phyloP scores from a whole-genome alignment of 768 basidiomycete species.

The Clitopilus hobsonii region DNA sequence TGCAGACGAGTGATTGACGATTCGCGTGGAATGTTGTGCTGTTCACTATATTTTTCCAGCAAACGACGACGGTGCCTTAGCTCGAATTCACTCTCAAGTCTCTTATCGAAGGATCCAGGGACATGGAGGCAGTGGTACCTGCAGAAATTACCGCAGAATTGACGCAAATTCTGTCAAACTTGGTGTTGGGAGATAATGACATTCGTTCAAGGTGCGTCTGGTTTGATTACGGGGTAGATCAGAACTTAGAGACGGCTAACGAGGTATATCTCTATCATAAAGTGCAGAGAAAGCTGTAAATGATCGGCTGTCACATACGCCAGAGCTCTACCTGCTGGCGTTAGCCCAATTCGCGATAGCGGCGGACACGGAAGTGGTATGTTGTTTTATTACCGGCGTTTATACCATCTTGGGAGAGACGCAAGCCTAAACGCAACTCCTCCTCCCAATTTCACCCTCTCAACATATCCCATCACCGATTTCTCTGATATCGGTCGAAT shows the following conservation, averaged over 20 bases:
- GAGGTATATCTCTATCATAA: not conserved
- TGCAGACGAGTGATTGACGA: not conserved
- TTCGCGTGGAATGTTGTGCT: not conserved
- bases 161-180: slow-evolving; percentile 81
- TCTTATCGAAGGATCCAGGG: not conserved
- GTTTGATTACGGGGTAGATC: not conserved
- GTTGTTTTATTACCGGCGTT: slow-evolving; percentile 20
- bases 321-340: slow-evolving; percentile 76
- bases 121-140: slow-evolving; percentile 49
- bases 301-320: slow-evolving; percentile 70
- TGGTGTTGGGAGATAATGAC: slow-evolving; percentile 79
- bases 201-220: slow-evolving; percentile 66
- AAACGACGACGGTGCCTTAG: not conserved
- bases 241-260: not conserved
- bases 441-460: not conserved
- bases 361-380: slow-evolving; percentile 76
- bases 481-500: not conserved
- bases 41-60: not conserved
- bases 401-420: not conserved
- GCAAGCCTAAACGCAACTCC: not conserved
- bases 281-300: slow-evolving; percentile 82
- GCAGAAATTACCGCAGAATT: slow-evolving; percentile 72
- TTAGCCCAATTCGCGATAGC: slow-evolving; percentile 74
- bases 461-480: not conserved
- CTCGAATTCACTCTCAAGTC: not conserved